Percentiles rank a stretch among this genome's conserved stretches.
Conservation (phyloP, 257 asterid genomes). For the Plantago elongata region DNA sequence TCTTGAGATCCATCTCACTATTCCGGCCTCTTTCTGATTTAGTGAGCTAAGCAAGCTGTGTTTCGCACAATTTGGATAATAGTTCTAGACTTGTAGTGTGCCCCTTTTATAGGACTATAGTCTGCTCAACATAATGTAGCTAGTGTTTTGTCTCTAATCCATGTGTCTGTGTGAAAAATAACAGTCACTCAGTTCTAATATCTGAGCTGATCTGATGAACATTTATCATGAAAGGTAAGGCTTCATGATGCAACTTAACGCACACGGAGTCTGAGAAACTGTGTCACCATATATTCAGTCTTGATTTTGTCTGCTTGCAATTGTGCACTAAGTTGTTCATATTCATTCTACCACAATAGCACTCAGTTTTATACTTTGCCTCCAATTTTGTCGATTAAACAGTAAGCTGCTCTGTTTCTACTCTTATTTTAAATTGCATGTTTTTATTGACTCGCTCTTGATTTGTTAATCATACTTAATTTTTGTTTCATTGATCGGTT, state of each 20-base stretch:
- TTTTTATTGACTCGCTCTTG: too few species aligned
- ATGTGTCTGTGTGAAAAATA: slow-evolving; percentile 17
- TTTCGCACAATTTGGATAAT: slow-evolving; percentile 18
- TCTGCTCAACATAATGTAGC: slow-evolving; percentile 6
- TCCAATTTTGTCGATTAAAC: slow-evolving; percentile 36
- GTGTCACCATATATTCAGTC: slow-evolving; percentile 2
- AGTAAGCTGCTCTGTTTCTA: slow-evolving; percentile 29
- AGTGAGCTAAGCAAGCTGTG: not conserved
- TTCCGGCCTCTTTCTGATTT: not conserved
- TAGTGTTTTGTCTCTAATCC: slow-evolving; percentile 21
- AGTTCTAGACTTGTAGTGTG: not conserved
- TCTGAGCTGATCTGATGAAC: not conserved
- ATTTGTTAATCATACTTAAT: not conserved
- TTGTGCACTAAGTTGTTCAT: not conserved
- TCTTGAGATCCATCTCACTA: slow-evolving; percentile 29
- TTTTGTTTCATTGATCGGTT: not conserved
- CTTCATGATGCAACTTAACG: slow-evolving; percentile 2
- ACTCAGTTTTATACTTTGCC: slow-evolving; percentile 8
- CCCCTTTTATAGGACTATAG: slow-evolving; percentile 17
- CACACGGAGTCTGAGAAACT: slow-evolving; percentile 11
- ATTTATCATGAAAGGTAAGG: not conserved
- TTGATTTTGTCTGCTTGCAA: slow-evolving; percentile 18
- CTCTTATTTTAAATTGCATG: not conserved
- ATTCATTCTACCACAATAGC: slow-evolving; percentile 8
- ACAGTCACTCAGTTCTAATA: slow-evolving; percentile 14